phyloP scores from a whole-genome alignment of 495 filamentous ascomycete species.

The Aspergillus mulundensis region DNA sequence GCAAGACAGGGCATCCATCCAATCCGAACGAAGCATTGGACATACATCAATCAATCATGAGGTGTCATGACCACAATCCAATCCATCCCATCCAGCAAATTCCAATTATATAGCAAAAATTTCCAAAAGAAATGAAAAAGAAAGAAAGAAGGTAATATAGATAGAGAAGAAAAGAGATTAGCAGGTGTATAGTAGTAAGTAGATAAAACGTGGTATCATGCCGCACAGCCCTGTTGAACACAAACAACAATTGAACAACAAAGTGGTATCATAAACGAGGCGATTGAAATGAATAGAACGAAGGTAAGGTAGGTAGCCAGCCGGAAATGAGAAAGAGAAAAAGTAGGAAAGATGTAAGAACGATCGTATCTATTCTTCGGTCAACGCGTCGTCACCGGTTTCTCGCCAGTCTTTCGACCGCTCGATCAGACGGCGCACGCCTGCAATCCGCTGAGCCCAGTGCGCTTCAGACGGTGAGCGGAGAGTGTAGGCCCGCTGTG shows the following conservation, averaged over 20 bases:
- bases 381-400: slow-evolving; percentile 75
- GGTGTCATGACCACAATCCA: neutral
- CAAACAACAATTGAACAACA: slow-evolving; percentile 31
- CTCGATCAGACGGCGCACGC: slow-evolving; percentile 73
- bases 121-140: neutral
- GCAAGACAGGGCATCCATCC: neutral
- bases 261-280: slow-evolving; percentile 43
- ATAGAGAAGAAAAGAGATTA: neutral
- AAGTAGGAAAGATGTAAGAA: slow-evolving; percentile 5
- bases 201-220: slow-evolving; percentile 40
- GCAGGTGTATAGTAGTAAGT: slow-evolving; percentile 4
- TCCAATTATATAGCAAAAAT: neutral
- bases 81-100: neutral
- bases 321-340: slow-evolving; percentile 1
- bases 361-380: slow-evolving; percentile 60
- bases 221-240: slow-evolving; percentile 26
- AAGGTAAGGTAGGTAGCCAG: slow-evolving; percentile 9
- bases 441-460: slow-evolving; percentile 76
- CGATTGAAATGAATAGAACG: slow-evolving; percentile 7
- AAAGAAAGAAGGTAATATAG: neutral
- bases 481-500: slow-evolving; percentile 91
- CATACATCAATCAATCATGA: neutral
- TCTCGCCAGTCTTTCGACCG: slow-evolving; percentile 83
- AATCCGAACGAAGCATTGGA: neutral
- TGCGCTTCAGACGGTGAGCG: slow-evolving; percentile 79